phyloP scores from a whole-genome alignment of 179 eudicot species.

The Camellia oleifera region DNA sequence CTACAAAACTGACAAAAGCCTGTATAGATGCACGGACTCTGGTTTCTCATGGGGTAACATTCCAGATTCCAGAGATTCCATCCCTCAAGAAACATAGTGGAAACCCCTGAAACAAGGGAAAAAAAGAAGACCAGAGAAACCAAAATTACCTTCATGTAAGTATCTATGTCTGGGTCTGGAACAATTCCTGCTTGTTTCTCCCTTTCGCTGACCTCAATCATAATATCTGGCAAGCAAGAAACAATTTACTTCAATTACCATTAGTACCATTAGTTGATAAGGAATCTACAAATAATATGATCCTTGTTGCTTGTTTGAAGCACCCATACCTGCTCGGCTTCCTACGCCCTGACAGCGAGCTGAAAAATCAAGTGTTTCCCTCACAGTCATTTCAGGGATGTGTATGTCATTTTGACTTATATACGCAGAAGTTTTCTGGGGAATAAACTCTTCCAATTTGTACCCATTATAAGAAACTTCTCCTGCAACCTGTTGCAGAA shows the following conservation, averaged over 20 bases:
- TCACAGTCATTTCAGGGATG: conserved; percentile 78
- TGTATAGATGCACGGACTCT: not conserved
- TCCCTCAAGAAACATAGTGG: not conserved
- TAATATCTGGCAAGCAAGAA: conserved; percentile 41
- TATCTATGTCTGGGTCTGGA: conserved; percentile 88
- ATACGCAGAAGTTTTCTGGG: conserved; percentile 81
- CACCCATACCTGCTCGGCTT: conserved; percentile 56
- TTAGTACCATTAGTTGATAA: not conserved
- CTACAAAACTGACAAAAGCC: too few relatives aligned
- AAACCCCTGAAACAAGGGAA: not conserved
- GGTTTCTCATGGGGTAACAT: not conserved
- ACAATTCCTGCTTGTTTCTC: conserved; percentile 75
- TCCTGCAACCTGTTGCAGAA: conserved; percentile 49
- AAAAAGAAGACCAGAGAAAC: not conserved
- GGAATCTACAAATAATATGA: not conserved
- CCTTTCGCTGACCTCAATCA: conserved; percentile 72
- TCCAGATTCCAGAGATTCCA: not conserved
- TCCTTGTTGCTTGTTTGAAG: not conserved
- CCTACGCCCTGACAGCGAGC: conserved; percentile 79
- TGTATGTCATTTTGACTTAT: conserved; percentile 80
- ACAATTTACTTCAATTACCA: not conserved
- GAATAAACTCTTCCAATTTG: conserved; percentile 58
- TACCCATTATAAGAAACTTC: conserved; percentile 75
- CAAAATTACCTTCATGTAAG: conserved; percentile 76
- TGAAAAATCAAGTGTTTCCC: conserved; percentile 76